Conservation (phyloP, 352 stramenopile genomes). For the Globisporangium acanthophoron region DNA sequence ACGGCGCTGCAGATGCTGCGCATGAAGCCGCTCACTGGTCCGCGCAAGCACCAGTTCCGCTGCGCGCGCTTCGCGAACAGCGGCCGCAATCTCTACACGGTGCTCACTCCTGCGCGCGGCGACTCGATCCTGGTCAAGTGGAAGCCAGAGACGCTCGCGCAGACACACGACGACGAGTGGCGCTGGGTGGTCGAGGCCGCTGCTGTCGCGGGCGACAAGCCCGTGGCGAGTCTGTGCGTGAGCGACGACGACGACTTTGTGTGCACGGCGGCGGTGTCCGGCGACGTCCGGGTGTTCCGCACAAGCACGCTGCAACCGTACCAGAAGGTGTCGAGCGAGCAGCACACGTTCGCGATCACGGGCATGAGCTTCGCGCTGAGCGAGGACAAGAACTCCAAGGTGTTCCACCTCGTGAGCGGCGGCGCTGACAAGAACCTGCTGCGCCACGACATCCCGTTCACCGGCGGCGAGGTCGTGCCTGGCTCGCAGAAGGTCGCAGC, state of each 20-base stretch:
- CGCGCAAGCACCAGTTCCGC: constrained; percentile 74
- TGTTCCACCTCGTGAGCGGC: constrained; percentile 58
- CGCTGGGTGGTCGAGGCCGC: constrained; percentile 48
- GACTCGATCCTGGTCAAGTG: constrained; percentile 82
- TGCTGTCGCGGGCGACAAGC: constrained; percentile 59
- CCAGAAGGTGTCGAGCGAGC: constrained; percentile 40
- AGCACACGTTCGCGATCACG: constrained; percentile 81
- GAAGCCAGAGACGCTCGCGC: constrained; percentile 58
- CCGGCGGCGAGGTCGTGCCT: constrained; percentile 51
- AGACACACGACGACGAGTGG: constrained; percentile 70
- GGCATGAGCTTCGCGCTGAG: constrained; percentile 65
- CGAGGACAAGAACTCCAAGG: constrained; percentile 23
- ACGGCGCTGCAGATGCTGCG: constrained; percentile 46
- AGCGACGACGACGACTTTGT: constrained; percentile 71
- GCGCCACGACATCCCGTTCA: constrained; percentile 51
- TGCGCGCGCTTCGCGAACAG: constrained; percentile 72
- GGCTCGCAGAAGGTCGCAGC: constrained; percentile 25
- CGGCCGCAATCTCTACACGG: constrained; percentile 62
- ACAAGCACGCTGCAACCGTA: constrained; percentile 41
- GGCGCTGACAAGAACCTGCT: constrained; percentile 74
- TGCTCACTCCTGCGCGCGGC: constrained; percentile 65
- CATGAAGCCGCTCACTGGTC: constrained; percentile 31
- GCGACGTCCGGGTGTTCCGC: constrained; percentile 65
- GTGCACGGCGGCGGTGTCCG: constrained; percentile 61
- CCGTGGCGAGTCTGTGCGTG: constrained; percentile 72